Percentiles rank a stretch among this genome's conserved stretches.
These are phyloP conservation scores for Rubia occidens DNA, from an alignment of 305 asterid genomes.

Conservation along the genomic window DNA sequence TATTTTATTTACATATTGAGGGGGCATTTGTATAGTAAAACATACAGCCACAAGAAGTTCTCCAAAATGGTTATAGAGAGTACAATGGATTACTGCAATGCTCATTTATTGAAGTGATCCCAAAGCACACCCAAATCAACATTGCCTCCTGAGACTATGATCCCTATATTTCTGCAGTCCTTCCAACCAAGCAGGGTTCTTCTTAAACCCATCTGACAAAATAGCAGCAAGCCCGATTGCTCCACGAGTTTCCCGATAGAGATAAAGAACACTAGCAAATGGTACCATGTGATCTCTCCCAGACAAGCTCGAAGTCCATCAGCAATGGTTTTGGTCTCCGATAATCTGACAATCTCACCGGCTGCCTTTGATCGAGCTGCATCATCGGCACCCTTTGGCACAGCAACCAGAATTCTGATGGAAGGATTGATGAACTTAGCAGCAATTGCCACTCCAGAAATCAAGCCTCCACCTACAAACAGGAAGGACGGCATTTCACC, in stretches of 20 bases:
- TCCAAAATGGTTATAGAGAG: neutral
- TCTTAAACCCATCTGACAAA: slow-evolving; percentile 48
- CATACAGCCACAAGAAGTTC: no score
- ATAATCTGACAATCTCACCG: slow-evolving; percentile 48
- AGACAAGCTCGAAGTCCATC: slow-evolving; percentile 92
- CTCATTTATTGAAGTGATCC: slow-evolving; percentile 43
- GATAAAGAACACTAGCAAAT: neutral
- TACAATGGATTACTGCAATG: neutral
- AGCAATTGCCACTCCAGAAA: slow-evolving; percentile 85
- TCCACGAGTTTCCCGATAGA: slow-evolving; percentile 14
- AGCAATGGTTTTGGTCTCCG: slow-evolving; percentile 67
- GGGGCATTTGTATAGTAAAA: no score
- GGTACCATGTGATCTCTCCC: slow-evolving; percentile 76
- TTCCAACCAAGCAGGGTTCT: slow-evolving; percentile 41
- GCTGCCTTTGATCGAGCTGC: slow-evolving; percentile 66
- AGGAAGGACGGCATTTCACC: neutral
- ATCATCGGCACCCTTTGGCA: slow-evolving; percentile 89
- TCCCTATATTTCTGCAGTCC: slow-evolving; percentile 50
- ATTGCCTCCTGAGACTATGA: slow-evolving; percentile 85
- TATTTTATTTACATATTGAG: no score
- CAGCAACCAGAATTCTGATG: slow-evolving; percentile 65
- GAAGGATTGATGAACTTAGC: slow-evolving; percentile 80
- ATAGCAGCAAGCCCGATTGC: slow-evolving; percentile 94
- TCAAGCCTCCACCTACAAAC: slow-evolving; percentile 71
- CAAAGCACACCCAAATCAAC: slow-evolving; percentile 76